Conservation (phyloP, 768 basidiomycete genomes). For the Lactifluus hygrophoroides region DNA sequence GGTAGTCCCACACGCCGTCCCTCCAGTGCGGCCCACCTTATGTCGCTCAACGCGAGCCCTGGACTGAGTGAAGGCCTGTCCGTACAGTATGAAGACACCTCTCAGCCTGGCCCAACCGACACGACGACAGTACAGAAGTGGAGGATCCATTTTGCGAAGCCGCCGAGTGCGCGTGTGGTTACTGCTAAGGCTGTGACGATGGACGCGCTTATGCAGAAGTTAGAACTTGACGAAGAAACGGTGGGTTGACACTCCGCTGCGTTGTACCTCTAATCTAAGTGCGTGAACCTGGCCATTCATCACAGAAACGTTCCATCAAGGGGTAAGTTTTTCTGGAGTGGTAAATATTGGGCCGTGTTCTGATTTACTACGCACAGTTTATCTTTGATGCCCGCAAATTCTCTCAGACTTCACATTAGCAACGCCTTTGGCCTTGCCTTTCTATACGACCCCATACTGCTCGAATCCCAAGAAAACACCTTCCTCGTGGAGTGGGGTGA, state of each 20-base stretch:
- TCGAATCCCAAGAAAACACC: conserved; percentile 36
- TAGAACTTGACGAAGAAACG: conserved; percentile 33
- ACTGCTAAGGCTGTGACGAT: conserved; percentile 29
- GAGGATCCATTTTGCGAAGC: conserved; percentile 35
- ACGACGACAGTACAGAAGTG: conserved; percentile 25
- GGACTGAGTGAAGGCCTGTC: conserved; percentile 16
- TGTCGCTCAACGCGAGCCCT: conserved; percentile 7
- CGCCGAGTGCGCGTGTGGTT: conserved; percentile 31
- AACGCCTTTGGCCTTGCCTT: conserved; percentile 37
- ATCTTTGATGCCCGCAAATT: conserved; percentile 10
- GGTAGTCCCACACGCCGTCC: conserved; percentile 5
- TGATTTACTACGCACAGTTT: background rate
- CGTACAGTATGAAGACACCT: conserved; percentile 9
- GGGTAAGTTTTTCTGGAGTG: background rate
- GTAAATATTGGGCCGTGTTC: background rate
- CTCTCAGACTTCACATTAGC: conserved; percentile 36
- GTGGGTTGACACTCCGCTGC: conserved; percentile 26
- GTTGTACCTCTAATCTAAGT: background rate
- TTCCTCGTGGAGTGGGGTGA: conserved; percentile 50
- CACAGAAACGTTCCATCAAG: conserved; percentile 25
- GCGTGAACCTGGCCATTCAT: background rate
- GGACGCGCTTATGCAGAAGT: conserved; percentile 22
- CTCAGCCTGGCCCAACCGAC: background rate
- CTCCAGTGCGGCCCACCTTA: background rate
- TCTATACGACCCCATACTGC: conserved; percentile 45